Base-by-base conservation (phyloP, 2,329 filamentous ascomycete genomes). In the Conoideocrella luteorostrata region DNA sequence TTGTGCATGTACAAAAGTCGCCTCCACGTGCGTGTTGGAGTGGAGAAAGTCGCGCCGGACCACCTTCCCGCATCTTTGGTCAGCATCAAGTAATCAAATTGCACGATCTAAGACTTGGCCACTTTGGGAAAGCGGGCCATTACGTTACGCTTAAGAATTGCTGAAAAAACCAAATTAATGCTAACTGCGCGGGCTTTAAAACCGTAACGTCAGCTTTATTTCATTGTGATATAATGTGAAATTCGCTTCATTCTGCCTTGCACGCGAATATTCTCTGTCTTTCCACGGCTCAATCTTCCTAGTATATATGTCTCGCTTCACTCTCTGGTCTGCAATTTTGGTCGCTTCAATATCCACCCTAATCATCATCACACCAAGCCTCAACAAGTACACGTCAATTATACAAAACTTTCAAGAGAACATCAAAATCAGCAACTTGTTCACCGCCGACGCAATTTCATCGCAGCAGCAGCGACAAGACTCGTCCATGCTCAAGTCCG, bases 271-370 rank as follows among this genome's bases (percentile, higher is more conserved):
- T 61, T 62, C 57, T 54, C 45, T 49, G 40, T 23, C 38, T 23
- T 61, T 59, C 55, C 24, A 24, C 37, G 20, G 11, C 9, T 12
- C 15, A 6, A 26, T 4, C 36, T 41, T 34, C 11, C 17, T 30
- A 45, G 53, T 64, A 68, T 67, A 68, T 63, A 69, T 69, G 64
- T 54, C 54, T 49, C 64, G 62, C 36, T 49, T 62, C 52, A 48
- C 55, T 48, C 50, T 58, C 46, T 43, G 56, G 37, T 47, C 53
- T 56, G 61, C 62, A 46, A 56, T 66, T 59, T 54, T 67, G 39
- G 56, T 62, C 52, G 55, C 59, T 56, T 51, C 59, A 54, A 49
- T 66, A 55, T 67, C 65, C 56, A 66, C 65, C 52, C 52, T 62
- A 52, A 53, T 58, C 56, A 54, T 61, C 53, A 46, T 58, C 36